phyloP scores from a whole-genome alignment of 192 early-diverging fungal genomes.

The Coemansia sp. region DNA sequence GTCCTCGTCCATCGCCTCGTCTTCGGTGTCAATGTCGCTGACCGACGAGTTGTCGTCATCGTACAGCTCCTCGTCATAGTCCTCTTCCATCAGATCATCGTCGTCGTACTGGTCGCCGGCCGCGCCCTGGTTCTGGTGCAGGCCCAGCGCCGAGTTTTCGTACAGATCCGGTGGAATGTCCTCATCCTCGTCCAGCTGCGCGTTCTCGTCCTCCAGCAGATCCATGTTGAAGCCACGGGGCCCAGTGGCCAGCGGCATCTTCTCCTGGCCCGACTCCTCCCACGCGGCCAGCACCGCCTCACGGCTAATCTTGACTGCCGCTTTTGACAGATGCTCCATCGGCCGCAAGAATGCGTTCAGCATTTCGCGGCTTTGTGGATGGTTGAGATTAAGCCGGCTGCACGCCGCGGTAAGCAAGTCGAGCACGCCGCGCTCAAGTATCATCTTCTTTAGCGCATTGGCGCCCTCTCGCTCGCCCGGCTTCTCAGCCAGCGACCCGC shows the following conservation, averaged over 20 bases:
- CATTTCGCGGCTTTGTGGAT: constrained; percentile 74
- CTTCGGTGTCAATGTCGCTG: constrained; percentile 70
- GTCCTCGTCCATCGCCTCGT: constrained; percentile 60
- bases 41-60: constrained; percentile 56
- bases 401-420: constrained; percentile 71
- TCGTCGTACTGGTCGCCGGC: constrained; percentile 22
- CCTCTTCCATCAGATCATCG: constrained; percentile 43
- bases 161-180: constrained; percentile 54
- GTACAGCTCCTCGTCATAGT: constrained; percentile 52
- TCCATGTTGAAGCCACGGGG: constrained; percentile 40
- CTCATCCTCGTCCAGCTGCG: constrained; percentile 25
- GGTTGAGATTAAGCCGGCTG: constrained; percentile 84
- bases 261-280: constrained; percentile 50
- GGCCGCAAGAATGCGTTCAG: constrained; percentile 79
- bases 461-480: constrained; percentile 16
- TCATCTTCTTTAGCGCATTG: constrained; percentile 53
- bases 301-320: constrained; percentile 80
- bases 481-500: background rate
- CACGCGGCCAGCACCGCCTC: constrained; percentile 53
- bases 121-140: constrained; percentile 51
- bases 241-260: constrained; percentile 34
- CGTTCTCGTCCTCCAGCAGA: constrained; percentile 35
- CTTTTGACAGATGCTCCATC: constrained; percentile 81
- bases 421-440: constrained; percentile 89
- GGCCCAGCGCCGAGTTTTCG: constrained; percentile 50